Evolutionary conservation across 306 rosid genomes (phyloP).

Genomic region (Alnus rubra): DNA sequence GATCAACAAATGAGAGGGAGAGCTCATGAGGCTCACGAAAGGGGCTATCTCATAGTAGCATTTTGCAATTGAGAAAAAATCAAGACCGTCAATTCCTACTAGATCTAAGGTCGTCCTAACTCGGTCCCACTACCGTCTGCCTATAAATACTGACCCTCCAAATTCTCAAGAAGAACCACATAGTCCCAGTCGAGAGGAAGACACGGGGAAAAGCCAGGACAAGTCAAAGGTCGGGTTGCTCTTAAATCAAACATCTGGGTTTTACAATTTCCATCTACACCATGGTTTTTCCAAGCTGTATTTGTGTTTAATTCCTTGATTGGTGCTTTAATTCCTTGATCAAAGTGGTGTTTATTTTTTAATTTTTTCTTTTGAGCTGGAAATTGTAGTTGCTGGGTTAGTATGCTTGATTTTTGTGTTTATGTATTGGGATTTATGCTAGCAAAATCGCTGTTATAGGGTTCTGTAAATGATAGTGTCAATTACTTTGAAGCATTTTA

Average conservation of each 20-base stretch:
- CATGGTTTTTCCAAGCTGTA: not conserved
- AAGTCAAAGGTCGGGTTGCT: not conserved
- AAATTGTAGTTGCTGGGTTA: not conserved
- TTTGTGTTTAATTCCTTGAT: not conserved
- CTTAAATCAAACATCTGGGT: conserved; percentile 5
- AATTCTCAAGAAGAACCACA: not conserved
- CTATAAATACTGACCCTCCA: conserved; percentile 5
- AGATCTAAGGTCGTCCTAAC: not conserved
- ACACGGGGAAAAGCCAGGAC: not conserved
- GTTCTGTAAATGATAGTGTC: not conserved
- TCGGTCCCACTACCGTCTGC: not conserved
- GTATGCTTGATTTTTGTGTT: not conserved
- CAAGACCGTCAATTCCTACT: not conserved
- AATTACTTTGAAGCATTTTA: not conserved
- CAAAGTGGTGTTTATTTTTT: not conserved
- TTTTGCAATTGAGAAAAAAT: not conserved
- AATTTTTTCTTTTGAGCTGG: not conserved
- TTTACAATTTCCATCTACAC: not conserved
- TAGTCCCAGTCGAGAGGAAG: not conserved
- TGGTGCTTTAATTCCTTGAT: not conserved
- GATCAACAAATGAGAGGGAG: not conserved
- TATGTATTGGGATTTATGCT: not conserved
- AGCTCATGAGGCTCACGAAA: not conserved
- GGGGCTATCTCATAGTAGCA: not conserved
- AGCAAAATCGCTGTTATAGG: not conserved